Evolutionary conservation across 2,329 filamentous ascomycete species (phyloP).

Genomic region (Alternaria dauci): DNA sequence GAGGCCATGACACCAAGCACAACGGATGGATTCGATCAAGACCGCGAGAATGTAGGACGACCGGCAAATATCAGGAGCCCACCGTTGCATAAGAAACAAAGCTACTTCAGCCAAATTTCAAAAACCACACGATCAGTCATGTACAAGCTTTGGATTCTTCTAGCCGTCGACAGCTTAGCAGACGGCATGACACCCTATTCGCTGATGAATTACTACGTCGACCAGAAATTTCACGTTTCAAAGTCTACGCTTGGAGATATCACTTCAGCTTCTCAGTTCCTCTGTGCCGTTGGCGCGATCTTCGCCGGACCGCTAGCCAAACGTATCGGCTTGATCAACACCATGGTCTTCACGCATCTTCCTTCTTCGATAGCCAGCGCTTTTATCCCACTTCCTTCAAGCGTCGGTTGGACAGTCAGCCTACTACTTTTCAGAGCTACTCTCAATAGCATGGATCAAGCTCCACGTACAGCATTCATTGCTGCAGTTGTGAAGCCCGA

Average conservation of each 20-base stretch:
- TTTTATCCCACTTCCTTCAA: conserved; percentile 63
- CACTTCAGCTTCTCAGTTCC: conserved; percentile 58
- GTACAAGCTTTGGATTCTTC: conserved; percentile 71
- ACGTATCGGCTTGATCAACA: conserved; percentile 68
- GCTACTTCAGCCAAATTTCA: conserved; percentile 63
- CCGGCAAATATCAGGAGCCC: conserved; percentile 24
- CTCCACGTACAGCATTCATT: conserved; percentile 71
- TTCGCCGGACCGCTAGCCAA: conserved; percentile 67
- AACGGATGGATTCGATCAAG: conserved; percentile 41
- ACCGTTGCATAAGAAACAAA: conserved; percentile 39
- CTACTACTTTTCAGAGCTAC: conserved; percentile 68
- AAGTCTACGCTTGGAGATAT: conserved; percentile 68
- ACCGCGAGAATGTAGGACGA: conserved; percentile 22
- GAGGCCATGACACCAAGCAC: conserved; percentile 46
- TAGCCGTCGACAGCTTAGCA: conserved; percentile 70
- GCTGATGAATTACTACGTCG: conserved; percentile 50
- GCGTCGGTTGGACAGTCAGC: conserved; percentile 61
- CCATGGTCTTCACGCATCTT: conserved; percentile 59
- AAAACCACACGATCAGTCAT: conserved; percentile 65
- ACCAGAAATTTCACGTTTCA: conserved; percentile 45
- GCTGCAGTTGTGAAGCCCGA: conserved; percentile 70
- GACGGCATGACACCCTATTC: conserved; percentile 64
- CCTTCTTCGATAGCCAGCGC: conserved; percentile 67
- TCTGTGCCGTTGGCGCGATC: conserved; percentile 62
- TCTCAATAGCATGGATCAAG: conserved; percentile 75